Conservation (phyloP, 805 yeast genomes). For the Starmera pachycereana region DNA sequence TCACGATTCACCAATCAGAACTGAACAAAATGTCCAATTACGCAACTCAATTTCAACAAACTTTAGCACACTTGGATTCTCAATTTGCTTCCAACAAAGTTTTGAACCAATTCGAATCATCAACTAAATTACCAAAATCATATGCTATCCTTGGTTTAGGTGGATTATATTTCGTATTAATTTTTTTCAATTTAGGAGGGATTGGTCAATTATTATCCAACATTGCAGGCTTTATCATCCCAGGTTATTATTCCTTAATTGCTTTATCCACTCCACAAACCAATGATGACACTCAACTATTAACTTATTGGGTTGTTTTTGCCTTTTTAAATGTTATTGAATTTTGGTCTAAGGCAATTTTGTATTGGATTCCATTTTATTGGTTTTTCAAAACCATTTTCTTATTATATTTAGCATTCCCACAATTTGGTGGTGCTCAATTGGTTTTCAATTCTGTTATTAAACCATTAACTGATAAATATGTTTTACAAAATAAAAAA, state of each 20-base stretch:
- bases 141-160: constrained; percentile 65
- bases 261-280: constrained; percentile 68
- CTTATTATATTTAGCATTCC: constrained; percentile 81
- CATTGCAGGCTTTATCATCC: constrained; percentile 82
- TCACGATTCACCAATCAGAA: too few relatives aligned
- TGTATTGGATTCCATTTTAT: constrained; percentile 95
- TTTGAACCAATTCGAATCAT: constrained; percentile 16
- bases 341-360: constrained; percentile 89
- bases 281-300: constrained; percentile 75
- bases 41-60: constrained; percentile 34
- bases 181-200: constrained; percentile 88
- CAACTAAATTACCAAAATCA: constrained; percentile 58
- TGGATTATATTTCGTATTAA: constrained; percentile 59
- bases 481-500: constrained; percentile 17
- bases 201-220: constrained; percentile 91
- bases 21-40: constrained; percentile 29
- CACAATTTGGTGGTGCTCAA: constrained; percentile 80
- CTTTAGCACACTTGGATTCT: constrained; percentile 35
- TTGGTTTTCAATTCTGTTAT: constrained; percentile 54
- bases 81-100: constrained; percentile 18
- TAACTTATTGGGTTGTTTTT: constrained; percentile 98
- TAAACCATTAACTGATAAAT: constrained; percentile 48
- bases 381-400: constrained; percentile 86
- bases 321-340: constrained; percentile 86
- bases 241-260: constrained; percentile 78